phyloP scores from a whole-genome alignment of 2,329 filamentous ascomycete genomes.

The Cercospora beticola region DNA sequence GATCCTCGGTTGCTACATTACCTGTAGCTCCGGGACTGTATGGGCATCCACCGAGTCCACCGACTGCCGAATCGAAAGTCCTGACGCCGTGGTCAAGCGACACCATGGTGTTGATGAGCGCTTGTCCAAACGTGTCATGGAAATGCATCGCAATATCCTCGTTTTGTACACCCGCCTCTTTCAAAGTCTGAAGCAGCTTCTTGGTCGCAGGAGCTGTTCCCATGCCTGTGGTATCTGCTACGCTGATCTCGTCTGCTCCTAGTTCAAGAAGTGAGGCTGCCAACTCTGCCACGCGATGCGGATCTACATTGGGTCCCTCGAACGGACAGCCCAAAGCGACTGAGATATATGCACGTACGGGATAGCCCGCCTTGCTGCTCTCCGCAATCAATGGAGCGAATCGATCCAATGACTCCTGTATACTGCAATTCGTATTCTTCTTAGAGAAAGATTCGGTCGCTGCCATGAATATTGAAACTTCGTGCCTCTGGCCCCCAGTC shows the following conservation, averaged over 20 bases:
- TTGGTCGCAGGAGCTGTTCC: constrained; percentile 73
- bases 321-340: constrained; percentile 80
- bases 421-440: constrained; percentile 79
- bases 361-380: constrained; percentile 64
- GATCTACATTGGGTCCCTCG: constrained; percentile 62
- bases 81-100: constrained; percentile 74
- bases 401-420: constrained; percentile 68
- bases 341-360: constrained; percentile 76
- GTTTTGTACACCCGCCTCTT: constrained; percentile 65
- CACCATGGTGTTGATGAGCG: constrained; percentile 77
- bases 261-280: constrained; percentile 71
- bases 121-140: constrained; percentile 85
- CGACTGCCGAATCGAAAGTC: constrained; percentile 77
- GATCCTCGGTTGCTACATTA: constrained; percentile 80
- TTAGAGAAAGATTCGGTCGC: constrained; percentile 78
- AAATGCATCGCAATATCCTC: constrained; percentile 77
- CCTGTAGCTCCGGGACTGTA: constrained; percentile 83
- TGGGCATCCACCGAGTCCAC: constrained; percentile 78
- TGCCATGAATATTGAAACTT: constrained; percentile 77
- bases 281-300: constrained; percentile 61
- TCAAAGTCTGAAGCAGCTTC: constrained; percentile 63
- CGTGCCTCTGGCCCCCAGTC: constrained; percentile 47
- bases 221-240: constrained; percentile 89
- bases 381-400: constrained; percentile 70
- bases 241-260: constrained; percentile 85